phyloP scores from a whole-genome alignment of 2,329 filamentous ascomycete genomes.

The Metarhizium guizhouense region DNA sequence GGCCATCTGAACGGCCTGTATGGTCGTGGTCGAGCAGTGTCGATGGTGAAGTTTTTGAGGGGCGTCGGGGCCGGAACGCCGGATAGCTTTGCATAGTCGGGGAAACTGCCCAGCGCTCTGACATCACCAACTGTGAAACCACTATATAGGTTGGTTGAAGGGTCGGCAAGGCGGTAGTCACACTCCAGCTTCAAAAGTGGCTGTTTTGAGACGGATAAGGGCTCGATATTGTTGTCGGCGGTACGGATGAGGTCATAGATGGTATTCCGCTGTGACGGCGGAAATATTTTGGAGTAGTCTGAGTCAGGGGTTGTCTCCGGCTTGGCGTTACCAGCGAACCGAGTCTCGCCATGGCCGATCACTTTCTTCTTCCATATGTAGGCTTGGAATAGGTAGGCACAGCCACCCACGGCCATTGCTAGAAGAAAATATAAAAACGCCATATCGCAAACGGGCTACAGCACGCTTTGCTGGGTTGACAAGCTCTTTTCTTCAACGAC shows the following conservation, averaged over 20 bases:
- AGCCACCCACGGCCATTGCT: neutral
- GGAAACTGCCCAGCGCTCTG: constrained; percentile 63
- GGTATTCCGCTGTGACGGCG: too few relatives aligned
- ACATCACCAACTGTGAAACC: constrained; percentile 66
- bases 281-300: too few relatives aligned
- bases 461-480: neutral
- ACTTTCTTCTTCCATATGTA: neutral
- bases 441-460: neutral
- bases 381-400: neutral
- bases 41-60: constrained; percentile 48
- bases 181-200: too few relatives aligned
- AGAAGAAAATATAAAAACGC: neutral
- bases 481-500: too few relatives aligned
- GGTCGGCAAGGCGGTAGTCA: too few relatives aligned
- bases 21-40: constrained; percentile 59
- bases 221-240: too few relatives aligned
- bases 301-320: neutral
- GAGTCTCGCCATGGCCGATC: neutral
- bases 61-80: constrained; percentile 47
- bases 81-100: constrained; percentile 66
- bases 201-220: too few relatives aligned
- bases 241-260: too few relatives aligned
- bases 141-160: constrained; percentile 24
- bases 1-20: constrained; percentile 77
- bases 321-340: neutral